Evolutionary conservation across 1,139 yeast species (phyloP).

Genomic region (Blastobotrys malaysiensis): DNA sequence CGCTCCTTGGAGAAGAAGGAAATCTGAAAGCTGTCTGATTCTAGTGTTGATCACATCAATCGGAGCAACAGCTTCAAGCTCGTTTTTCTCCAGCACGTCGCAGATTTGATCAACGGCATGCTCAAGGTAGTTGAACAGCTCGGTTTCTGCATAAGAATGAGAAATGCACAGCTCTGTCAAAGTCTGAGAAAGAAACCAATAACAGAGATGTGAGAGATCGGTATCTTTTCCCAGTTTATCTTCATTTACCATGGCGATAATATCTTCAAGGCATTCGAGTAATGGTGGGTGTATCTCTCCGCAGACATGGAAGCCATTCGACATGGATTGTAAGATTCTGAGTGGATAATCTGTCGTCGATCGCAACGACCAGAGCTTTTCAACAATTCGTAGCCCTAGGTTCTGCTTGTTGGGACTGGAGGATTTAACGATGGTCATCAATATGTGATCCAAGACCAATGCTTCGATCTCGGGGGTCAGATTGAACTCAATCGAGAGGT

Average conservation of each 20-base stretch:
- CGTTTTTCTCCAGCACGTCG: slow-evolving; percentile 7
- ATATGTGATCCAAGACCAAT: slow-evolving; percentile 2
- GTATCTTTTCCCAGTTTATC: slow-evolving; percentile 1
- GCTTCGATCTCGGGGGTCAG: background rate
- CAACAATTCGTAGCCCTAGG: background rate
- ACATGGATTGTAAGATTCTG: slow-evolving; percentile 1
- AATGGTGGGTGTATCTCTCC: slow-evolving; percentile 1
- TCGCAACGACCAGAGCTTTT: background rate
- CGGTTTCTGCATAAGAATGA: slow-evolving; percentile 11
- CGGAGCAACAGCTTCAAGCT: slow-evolving; percentile 3
- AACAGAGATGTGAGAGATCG: background rate
- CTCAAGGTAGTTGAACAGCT: slow-evolving; percentile 13
- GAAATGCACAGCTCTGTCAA: slow-evolving; percentile 5
- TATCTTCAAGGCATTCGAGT: background rate
- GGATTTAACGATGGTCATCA: slow-evolving; percentile 8
- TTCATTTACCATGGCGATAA: background rate
- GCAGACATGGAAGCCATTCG: slow-evolving; percentile 6
- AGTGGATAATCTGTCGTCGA: background rate
- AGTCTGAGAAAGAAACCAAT: background rate
- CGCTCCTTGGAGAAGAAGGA: slow-evolving; percentile 20
- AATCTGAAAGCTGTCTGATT: slow-evolving; percentile 13
- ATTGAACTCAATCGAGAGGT: background rate
- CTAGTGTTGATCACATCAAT: slow-evolving; percentile 9
- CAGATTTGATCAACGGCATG: slow-evolving; percentile 10
- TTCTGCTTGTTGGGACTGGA: slow-evolving; percentile 5